Evolutionary conservation across 306 rosid genomes (phyloP).

Genomic region (Trifolium repens): DNA sequence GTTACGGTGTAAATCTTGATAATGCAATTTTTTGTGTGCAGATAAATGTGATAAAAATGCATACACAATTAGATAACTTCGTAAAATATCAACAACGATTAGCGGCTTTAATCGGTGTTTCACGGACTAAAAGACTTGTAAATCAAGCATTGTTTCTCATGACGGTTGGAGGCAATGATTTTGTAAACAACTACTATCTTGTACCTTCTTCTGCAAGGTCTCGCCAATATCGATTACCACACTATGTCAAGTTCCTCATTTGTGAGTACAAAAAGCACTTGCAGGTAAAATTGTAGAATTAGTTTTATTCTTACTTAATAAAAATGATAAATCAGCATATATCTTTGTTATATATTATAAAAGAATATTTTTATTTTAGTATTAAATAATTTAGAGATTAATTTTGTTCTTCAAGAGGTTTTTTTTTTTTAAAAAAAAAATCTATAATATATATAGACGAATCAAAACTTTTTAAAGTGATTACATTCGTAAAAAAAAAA

Average conservation of each 20-base stretch:
- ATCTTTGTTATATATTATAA: too few relatives aligned
- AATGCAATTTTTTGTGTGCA: constrained; percentile 28
- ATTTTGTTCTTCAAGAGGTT: too few relatives aligned
- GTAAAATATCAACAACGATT: constrained; percentile 57
- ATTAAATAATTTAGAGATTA: too few relatives aligned
- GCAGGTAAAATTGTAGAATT: constrained; percentile 41
- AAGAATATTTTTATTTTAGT: too few relatives aligned
- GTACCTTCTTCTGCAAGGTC: constrained; percentile 60
- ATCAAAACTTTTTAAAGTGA: too few relatives aligned
- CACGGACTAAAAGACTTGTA: constrained; percentile 44
- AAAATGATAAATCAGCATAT: too few relatives aligned
- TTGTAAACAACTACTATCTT: constrained; percentile 71
- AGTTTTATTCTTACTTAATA: too few relatives aligned
- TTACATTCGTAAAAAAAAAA: too few relatives aligned
- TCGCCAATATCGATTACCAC: constrained; percentile 54
- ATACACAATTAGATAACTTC: constrained; percentile 56
- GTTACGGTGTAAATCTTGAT: not conserved
- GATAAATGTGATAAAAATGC: constrained; percentile 62
- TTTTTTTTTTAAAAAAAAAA: too few relatives aligned
- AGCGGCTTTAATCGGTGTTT: constrained; percentile 45
- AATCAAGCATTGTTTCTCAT: constrained; percentile 59
- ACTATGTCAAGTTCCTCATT: constrained; percentile 61
- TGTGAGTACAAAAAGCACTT: constrained; percentile 56
- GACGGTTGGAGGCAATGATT: constrained; percentile 67
- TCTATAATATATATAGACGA: too few relatives aligned